A percentile compares a stretch with the other conserved stretches of the same genome.
phyloP scores from a whole-genome alignment of 2,329 filamentous ascomycete genomes.

The Fusarium sp. region DNA sequence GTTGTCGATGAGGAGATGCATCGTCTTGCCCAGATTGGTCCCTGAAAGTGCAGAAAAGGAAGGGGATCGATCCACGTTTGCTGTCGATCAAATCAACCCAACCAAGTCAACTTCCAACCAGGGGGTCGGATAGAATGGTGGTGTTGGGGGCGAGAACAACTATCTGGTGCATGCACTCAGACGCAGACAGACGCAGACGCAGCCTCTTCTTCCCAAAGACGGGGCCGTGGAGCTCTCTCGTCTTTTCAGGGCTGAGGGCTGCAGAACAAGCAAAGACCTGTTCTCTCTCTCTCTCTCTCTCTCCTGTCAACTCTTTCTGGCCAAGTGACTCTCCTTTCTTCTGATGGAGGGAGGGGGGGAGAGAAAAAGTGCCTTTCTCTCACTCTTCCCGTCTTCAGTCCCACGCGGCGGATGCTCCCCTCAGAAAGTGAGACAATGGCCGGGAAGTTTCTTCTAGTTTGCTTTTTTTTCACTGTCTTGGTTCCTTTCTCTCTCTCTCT shows the following conservation, averaged over 20 bases:
- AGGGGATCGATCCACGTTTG: slow-evolving; percentile 17
- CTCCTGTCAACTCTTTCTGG: slow-evolving; percentile 20
- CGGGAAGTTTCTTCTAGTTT: slow-evolving; percentile 36
- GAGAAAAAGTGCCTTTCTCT: background rate
- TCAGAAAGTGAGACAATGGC: slow-evolving; percentile 39
- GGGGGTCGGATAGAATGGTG: slow-evolving; percentile 6
- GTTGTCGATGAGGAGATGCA: slow-evolving; percentile 37
- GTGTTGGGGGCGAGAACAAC: background rate
- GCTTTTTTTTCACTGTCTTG: slow-evolving; percentile 28
- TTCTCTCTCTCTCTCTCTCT: slow-evolving; percentile 11
- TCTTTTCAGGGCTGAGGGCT: slow-evolving; percentile 7
- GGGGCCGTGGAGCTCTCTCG: slow-evolving; percentile 21
- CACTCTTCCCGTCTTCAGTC: slow-evolving; percentile 6
- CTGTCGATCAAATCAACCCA: slow-evolving; percentile 25
- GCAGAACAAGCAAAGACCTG: slow-evolving; percentile 27
- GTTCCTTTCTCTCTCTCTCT: background rate
- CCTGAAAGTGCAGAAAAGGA: slow-evolving; percentile 30
- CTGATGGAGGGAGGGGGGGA: background rate
- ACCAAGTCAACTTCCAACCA: slow-evolving; percentile 19
- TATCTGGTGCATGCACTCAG: slow-evolving; percentile 28
- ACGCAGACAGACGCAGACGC: slow-evolving; percentile 9
- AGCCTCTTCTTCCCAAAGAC: slow-evolving; percentile 23
- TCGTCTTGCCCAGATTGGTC: slow-evolving; percentile 37
- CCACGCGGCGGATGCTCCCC: slow-evolving; percentile 35
- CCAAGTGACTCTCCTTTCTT: background rate